Conservation (phyloP, 768 basidiomycete species). For the Mrakia frigida region DNA sequence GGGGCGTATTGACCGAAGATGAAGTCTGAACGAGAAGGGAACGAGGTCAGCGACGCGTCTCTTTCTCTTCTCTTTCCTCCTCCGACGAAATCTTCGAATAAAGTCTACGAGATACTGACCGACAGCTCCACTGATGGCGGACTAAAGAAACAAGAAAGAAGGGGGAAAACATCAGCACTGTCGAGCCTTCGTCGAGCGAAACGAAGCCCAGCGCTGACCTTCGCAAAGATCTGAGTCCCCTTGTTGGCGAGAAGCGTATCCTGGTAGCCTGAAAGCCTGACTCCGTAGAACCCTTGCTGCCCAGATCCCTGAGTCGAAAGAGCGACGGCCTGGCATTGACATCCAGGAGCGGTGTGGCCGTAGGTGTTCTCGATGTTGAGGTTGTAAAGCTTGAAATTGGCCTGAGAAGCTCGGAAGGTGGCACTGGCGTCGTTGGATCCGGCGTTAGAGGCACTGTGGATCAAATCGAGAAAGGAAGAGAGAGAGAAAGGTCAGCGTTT, state of each 20-base stretch:
- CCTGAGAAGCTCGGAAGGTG: background rate
- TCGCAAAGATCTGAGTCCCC: background rate
- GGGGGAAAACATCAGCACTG: no score
- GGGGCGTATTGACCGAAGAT: slow-evolving; percentile 12
- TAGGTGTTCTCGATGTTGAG: slow-evolving; percentile 22
- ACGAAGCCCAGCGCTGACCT: no score
- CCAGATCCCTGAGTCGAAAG: background rate
- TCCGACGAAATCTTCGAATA: background rate
- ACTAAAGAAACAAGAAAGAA: no score
- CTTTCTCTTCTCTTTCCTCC: no score
- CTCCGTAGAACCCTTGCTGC: slow-evolving; percentile 1
- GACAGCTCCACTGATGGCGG: slow-evolving; percentile 11
- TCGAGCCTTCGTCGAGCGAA: no score
- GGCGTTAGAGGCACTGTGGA: background rate
- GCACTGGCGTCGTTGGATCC: slow-evolving; percentile 8
- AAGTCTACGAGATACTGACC: background rate
- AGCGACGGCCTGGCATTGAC: slow-evolving; percentile 19
- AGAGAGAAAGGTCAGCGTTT: no score
- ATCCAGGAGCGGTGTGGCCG: slow-evolving; percentile 1
- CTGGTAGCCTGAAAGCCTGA: slow-evolving; percentile 6
- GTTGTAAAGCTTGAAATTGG: slow-evolving; percentile 1
- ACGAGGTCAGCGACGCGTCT: no score
- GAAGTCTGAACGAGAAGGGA: background rate
- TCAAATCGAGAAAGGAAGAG: background rate
- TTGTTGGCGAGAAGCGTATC: background rate